phyloP scores from a whole-genome alignment of 106 monocot genomes.

The Acorus calamus region DNA sequence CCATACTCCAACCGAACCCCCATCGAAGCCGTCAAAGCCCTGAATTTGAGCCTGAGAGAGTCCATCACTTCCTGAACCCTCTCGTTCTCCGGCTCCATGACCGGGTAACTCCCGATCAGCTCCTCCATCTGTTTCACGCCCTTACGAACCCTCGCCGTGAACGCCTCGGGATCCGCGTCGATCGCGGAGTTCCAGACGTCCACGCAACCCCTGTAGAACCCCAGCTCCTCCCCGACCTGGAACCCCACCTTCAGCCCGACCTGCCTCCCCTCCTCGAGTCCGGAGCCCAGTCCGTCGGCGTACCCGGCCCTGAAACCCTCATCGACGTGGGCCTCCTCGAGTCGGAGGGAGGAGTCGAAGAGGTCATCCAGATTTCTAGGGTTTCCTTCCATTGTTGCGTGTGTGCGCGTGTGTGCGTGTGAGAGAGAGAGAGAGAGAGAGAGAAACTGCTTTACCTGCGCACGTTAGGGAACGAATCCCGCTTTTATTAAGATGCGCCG shows the following conservation, averaged over 20 bases:
- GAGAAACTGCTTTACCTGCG: too few species aligned
- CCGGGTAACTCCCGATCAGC: constrained; percentile 35
- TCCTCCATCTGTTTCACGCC: constrained; percentile 32
- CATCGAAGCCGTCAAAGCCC: constrained; percentile 35
- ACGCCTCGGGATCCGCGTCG: constrained; percentile 21
- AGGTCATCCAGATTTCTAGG: constrained; percentile 23
- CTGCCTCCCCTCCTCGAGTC: constrained; percentile 55
- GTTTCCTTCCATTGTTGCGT: constrained; percentile 26
- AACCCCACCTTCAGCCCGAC: constrained; percentile 61
- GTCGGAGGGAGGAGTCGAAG: constrained; percentile 44
- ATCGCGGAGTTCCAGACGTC: constrained; percentile 48
- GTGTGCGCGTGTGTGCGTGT: too few species aligned
- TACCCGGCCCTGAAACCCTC: constrained; percentile 61
- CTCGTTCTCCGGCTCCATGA: constrained; percentile 54
- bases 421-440: too few species aligned
- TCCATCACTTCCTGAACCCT: constrained; percentile 46
- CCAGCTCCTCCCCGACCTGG: constrained; percentile 59
- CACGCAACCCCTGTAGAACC: constrained; percentile 63
- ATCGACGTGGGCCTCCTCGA: constrained; percentile 46
- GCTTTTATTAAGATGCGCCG: too few species aligned
- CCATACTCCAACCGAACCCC: constrained; percentile 56
- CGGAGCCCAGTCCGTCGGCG: constrained; percentile 40
- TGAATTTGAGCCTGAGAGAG: constrained; percentile 51
- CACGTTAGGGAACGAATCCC: too few species aligned
- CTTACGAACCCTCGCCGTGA: constrained; percentile 49